A percentile compares a stretch with the other conserved stretches of the same genome.
Conservation (phyloP, 2,329 filamentous ascomycete genomes). For the Cladosporium sp. region DNA sequence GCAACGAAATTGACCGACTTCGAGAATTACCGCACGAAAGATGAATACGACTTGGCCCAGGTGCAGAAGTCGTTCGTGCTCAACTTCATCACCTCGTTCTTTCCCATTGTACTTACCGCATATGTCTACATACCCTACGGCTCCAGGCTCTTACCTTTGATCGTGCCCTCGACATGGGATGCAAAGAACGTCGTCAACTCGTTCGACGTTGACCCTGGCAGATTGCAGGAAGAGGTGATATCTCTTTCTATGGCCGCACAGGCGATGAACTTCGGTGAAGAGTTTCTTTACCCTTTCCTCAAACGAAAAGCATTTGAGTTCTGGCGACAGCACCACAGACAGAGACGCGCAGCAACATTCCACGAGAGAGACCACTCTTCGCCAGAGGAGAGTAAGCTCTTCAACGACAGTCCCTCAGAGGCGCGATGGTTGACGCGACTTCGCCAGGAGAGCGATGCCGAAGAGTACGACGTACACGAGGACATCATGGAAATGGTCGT, state of each 20-base stretch:
- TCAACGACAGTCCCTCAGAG: conserved; percentile 68
- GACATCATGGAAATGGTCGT: conserved; percentile 93
- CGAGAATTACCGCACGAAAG: conserved; percentile 84
- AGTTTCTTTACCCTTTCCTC: conserved; percentile 75
- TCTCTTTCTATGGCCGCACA: conserved; percentile 94
- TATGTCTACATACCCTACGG: conserved; percentile 95
- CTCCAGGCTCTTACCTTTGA: conserved; percentile 70
- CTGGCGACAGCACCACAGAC: conserved; percentile 56
- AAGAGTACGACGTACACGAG: conserved; percentile 83
- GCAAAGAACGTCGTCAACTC: conserved; percentile 56
- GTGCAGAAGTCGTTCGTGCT: conserved; percentile 91
- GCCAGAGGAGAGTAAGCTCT: conserved; percentile 43
- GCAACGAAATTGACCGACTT: conserved; percentile 48
- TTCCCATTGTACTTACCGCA: conserved; percentile 80
- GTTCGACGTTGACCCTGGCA: conserved; percentile 76
- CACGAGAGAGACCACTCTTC: conserved; percentile 51
- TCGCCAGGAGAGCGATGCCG: conserved; percentile 73
- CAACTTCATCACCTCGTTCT: conserved; percentile 93
- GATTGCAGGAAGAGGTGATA: conserved; percentile 88
- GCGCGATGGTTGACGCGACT: conserved; percentile 72
- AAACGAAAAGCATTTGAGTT: conserved; percentile 66
- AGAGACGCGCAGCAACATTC: conserved; percentile 74
- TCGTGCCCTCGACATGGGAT: conserved; percentile 67
- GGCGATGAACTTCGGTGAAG: conserved; percentile 77
- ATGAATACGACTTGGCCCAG: conserved; percentile 74